phyloP scores from a whole-genome alignment of 2,329 filamentous ascomycete species.

The Claviceps fusiformis region DNA sequence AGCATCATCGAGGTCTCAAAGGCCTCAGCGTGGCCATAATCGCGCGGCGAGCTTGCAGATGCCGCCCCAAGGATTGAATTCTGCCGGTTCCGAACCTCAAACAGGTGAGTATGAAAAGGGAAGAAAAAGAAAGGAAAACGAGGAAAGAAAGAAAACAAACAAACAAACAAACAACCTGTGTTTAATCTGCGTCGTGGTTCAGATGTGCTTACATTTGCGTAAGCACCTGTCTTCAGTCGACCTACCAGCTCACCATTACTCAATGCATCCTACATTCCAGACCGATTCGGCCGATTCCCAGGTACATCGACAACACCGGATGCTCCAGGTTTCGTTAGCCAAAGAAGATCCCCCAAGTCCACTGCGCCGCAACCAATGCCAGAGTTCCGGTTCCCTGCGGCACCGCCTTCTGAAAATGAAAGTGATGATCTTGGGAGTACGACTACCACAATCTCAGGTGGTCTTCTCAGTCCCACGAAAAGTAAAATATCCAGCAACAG shows the following conservation, averaged over 20 bases:
- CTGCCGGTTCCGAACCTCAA: constrained; percentile 28
- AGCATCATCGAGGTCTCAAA: constrained; percentile 27
- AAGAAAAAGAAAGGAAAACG: no score
- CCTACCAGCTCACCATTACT: constrained; percentile 37
- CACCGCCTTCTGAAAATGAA: constrained; percentile 22
- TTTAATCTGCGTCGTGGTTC: neutral
- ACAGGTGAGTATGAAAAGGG: constrained; percentile 19
- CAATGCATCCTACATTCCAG: constrained; percentile 40
- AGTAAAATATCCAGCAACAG: constrained; percentile 19
- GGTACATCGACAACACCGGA: constrained; percentile 31
- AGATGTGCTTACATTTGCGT: neutral
- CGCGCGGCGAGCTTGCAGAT: constrained; percentile 76
- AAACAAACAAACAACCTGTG: neutral
- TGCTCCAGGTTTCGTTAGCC: constrained; percentile 25
- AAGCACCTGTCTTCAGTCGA: constrained; percentile 26
- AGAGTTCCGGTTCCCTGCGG: constrained; percentile 44
- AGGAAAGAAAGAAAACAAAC: neutral
- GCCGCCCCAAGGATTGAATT: constrained; percentile 22
- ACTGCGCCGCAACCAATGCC: constrained; percentile 22
- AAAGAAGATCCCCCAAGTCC: constrained; percentile 25
- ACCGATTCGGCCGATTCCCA: constrained; percentile 28
- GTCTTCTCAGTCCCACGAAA: constrained; percentile 26
- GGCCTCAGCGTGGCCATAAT: constrained; percentile 51
- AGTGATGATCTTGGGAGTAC: constrained; percentile 18
- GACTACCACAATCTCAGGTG: constrained; percentile 21